Evolutionary conservation across 2,329 filamentous ascomycete species (phyloP), one percentile per base, ranked within the genome.

Genomic region (Lachnellula subtilissima): DNA sequence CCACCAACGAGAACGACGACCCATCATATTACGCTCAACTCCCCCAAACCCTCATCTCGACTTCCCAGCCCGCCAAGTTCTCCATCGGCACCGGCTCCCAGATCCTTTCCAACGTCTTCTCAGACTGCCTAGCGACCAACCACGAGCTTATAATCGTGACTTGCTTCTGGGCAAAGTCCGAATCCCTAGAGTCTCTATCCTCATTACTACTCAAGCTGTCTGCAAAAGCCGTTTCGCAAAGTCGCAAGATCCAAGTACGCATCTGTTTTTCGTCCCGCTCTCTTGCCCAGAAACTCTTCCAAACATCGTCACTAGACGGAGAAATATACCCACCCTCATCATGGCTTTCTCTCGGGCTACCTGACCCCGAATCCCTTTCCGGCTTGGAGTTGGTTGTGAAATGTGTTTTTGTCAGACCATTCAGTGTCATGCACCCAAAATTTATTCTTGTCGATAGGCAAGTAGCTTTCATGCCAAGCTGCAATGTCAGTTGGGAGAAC

Each of bases 401-500:
- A 74, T 90, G 85, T 60, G 76, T 93, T 7, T 95, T 95, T 71
- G 84, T 93, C 60, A 75, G 85, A 2, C 90, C 90, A 0, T 85
- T 94, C 57, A 90, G 88, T 65, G 86, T 95, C n/a, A 88, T 94
- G 84, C 90, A 95, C 67, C 87, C 89, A 0, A 95, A 95, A 66
- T 93, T 89, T 63, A 77, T 93, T 39, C 77, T 94, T 14, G 71
- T 93, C 1, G 90, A 95, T 68, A 79, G 86, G 0, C 70, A 75
- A 35, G 77, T 73, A 2, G 87, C 87, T 0, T 86, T 87, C 64
- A 71, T 94, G 9, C 89, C 89, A 0, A 91, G 87, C 64, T 92
- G 88, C 71, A 95, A 95, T 64, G 83, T 95, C 4, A 91, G 87
- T 66, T 94, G 88, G 88, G 90, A 94, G 70, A 73, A 83, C n/a